Evolutionary conservation across 306 rosid genomes (phyloP).

Genomic region (Ziziphus jujuba): DNA sequence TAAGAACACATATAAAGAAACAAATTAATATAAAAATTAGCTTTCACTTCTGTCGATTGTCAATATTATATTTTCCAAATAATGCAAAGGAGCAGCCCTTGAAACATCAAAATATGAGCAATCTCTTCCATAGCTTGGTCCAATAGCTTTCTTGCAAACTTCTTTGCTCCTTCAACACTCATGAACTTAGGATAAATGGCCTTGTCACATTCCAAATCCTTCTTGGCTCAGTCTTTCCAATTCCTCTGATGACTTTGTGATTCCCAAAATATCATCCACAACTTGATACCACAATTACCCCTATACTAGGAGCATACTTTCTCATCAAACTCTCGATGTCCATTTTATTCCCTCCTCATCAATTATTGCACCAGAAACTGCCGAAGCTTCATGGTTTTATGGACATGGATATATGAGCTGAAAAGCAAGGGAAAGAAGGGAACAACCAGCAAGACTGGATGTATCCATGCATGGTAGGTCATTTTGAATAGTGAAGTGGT

Average conservation of each 20-base stretch:
- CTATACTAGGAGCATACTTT: not conserved
- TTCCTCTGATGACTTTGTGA: constrained; percentile 28
- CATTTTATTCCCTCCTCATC: constrained; percentile 33
- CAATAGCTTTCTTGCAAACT: too few relatives aligned
- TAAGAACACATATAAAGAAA: too few relatives aligned
- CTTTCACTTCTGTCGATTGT: too few relatives aligned
- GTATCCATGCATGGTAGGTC: constrained; percentile 8
- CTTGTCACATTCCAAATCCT: too few relatives aligned
- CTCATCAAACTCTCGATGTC: constrained; percentile 31
- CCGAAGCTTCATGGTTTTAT: constrained; percentile 38
- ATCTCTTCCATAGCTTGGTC: too few relatives aligned
- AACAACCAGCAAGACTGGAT: not conserved
- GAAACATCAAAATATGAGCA: too few relatives aligned
- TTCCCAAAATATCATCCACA: constrained; percentile 38
- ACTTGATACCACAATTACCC: constrained; percentile 40
- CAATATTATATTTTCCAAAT: too few relatives aligned
- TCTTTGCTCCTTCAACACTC: too few relatives aligned
- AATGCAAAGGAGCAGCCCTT: too few relatives aligned
- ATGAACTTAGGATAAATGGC: too few relatives aligned
- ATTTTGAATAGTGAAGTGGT: constrained; percentile 23
- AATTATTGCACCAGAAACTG: constrained; percentile 32
- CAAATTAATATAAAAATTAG: too few relatives aligned
- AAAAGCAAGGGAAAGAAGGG: not conserved
- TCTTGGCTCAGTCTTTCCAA: too few relatives aligned
- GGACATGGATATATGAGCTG: constrained; percentile 22